These are phyloP conservation scores for Chimonanthus salicifolius DNA, from an alignment of 164 flowering plant genomes.

Conservation along the genomic window DNA sequence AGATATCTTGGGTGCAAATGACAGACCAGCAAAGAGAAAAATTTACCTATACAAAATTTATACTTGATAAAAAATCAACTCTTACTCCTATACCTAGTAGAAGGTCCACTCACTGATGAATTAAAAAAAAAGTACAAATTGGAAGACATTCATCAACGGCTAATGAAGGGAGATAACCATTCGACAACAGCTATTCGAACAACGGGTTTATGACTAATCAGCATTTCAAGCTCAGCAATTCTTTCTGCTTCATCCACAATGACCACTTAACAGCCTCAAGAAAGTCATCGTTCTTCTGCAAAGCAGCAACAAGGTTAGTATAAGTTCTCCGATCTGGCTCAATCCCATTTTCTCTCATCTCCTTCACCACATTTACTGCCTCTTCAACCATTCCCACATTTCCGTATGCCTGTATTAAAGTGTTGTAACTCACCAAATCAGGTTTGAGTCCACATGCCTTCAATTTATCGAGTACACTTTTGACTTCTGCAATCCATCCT, in stretches of 20 bases:
- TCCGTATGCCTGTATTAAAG: constrained; percentile 91
- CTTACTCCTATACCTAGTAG: background rate
- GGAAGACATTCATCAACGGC: background rate
- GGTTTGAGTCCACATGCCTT: constrained; percentile 58
- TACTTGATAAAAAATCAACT: background rate
- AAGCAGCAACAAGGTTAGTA: constrained; percentile 49
- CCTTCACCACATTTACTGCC: constrained; percentile 62
- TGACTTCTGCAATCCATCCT: constrained; percentile 88
- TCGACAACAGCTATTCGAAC: background rate
- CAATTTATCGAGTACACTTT: constrained; percentile 55
- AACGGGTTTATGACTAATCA: constrained; percentile 5
- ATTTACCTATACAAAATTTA: too few species aligned
- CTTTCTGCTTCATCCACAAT: constrained; percentile 93
- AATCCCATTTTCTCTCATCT: constrained; percentile 75
- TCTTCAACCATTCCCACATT: constrained; percentile 93
- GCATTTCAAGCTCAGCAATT: constrained; percentile 22
- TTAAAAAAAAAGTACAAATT: background rate
- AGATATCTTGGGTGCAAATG: too few species aligned
- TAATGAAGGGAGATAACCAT: background rate
- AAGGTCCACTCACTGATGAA: background rate
- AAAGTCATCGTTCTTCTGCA: constrained; percentile 66
- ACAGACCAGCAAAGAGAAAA: too few species aligned
- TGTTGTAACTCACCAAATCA: constrained; percentile 85
- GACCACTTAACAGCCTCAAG: constrained; percentile 98
- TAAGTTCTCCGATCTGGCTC: constrained; percentile 79